Evolutionary conservation across 139 green algal genomes (phyloP).

Genomic region (Chlorella sp.): DNA sequence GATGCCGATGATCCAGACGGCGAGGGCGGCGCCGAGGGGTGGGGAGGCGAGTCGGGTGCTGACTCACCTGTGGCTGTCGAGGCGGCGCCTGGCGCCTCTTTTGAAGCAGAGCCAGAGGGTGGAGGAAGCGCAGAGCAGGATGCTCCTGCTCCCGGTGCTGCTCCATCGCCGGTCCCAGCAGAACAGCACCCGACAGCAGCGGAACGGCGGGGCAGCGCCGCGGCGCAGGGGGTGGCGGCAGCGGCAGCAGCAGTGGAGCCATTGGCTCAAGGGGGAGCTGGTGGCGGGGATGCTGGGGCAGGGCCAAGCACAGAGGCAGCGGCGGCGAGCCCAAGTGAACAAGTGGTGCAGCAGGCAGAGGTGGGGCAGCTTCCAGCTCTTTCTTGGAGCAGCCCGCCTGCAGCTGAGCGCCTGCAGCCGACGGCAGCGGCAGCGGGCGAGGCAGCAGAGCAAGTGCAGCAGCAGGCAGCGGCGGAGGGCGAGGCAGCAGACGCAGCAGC

Average conservation of each 20-base stretch:
- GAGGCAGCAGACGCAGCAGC: background rate
- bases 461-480: background rate
- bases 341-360: background rate
- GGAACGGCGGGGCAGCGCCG: background rate
- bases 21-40: background rate
- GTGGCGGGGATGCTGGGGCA: too few relatives aligned
- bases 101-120: too few relatives aligned
- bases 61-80: background rate
- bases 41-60: background rate
- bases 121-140: background rate
- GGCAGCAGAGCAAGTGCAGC: too few relatives aligned
- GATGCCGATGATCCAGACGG: background rate
- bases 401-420: too few relatives aligned
- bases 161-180: background rate
- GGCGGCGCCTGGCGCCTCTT: background rate
- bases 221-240: background rate
- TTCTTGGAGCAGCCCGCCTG: background rate
- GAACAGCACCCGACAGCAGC: background rate
- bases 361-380: background rate
- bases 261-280: too few relatives aligned
- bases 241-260: background rate
- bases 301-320: background rate
- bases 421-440: background rate
- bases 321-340: background rate
- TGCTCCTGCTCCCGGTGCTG: background rate